Conservation (phyloP, 225 moss, liverwort and hornwort genomes). For the Takakia lepidozioides region DNA sequence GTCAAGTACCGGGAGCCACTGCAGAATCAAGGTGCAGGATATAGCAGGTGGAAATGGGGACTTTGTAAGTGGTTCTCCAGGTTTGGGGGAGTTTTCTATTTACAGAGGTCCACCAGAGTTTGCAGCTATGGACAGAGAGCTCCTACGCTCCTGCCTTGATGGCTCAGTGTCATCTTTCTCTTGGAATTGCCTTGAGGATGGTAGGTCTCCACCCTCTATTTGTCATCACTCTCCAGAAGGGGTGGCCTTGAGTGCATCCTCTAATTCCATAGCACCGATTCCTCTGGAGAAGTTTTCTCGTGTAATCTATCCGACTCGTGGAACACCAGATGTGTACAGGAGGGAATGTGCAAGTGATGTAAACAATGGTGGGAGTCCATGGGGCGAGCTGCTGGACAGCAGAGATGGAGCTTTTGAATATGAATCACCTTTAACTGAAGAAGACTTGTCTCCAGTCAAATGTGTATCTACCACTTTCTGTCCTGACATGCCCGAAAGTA, state of each 20-base stretch:
- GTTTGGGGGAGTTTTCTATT: background rate
- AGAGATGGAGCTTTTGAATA: constrained; percentile 4
- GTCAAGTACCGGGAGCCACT: background rate
- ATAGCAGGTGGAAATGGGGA: background rate
- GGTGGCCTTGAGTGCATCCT: no score
- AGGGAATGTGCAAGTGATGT: background rate
- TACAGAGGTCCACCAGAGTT: no score
- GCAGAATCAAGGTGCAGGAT: background rate
- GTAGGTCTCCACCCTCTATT: background rate
- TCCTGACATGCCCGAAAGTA: no score
- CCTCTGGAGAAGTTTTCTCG: background rate
- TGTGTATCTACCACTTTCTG: no score
- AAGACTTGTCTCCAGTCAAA: background rate
- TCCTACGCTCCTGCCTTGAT: background rate
- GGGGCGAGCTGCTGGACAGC: constrained; percentile 6
- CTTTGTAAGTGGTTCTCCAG: background rate
- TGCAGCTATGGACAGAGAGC: background rate
- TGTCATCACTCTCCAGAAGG: no score
- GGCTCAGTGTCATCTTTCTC: background rate
- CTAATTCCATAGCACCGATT: background rate
- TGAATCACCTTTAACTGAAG: constrained; percentile 3
- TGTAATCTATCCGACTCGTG: background rate
- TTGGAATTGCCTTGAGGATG: background rate
- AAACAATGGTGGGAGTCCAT: background rate
- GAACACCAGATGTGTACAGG: background rate